Conservation (phyloP, 306 rosid genomes). For the Sophora flavescens region DNA sequence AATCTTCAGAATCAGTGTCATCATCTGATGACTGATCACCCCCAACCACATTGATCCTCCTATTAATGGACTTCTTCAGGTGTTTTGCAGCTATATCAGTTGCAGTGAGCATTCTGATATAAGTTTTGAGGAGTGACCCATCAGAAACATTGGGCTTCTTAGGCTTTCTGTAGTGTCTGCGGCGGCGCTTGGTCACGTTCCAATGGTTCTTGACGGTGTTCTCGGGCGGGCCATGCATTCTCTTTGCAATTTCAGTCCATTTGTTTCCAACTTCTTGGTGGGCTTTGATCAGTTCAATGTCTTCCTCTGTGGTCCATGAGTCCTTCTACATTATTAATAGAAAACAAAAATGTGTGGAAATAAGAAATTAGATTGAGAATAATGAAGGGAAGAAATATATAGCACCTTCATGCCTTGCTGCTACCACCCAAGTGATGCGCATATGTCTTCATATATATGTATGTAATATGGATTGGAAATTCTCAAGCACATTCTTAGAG, state of each 20-base stretch:
- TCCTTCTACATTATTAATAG: conserved; percentile 58
- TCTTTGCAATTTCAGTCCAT: conserved; percentile 71
- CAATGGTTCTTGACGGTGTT: conserved; percentile 72
- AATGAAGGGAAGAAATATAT: no score
- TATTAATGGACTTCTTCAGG: background rate
- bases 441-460: background rate
- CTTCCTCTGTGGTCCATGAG: conserved; percentile 69
- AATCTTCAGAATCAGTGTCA: background rate
- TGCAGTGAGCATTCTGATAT: conserved; percentile 45
- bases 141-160: background rate
- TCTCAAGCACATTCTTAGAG: no score
- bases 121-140: conserved; percentile 47
- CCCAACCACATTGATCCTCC: background rate
- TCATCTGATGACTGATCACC: background rate
- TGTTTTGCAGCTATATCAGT: background rate
- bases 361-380: no score
- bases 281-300: conserved; percentile 50
- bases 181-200: conserved; percentile 67
- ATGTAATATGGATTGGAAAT: background rate
- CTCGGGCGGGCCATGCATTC: conserved; percentile 60
- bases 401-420: no score
- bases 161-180: conserved; percentile 42
- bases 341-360: background rate
- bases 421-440: no score
- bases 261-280: conserved; percentile 62